Percentiles rank a stretch among this genome's conserved stretches.
Evolutionary conservation across 352 stramenopile genomes (phyloP).

Genomic region (Phytophthora citricola): DNA sequence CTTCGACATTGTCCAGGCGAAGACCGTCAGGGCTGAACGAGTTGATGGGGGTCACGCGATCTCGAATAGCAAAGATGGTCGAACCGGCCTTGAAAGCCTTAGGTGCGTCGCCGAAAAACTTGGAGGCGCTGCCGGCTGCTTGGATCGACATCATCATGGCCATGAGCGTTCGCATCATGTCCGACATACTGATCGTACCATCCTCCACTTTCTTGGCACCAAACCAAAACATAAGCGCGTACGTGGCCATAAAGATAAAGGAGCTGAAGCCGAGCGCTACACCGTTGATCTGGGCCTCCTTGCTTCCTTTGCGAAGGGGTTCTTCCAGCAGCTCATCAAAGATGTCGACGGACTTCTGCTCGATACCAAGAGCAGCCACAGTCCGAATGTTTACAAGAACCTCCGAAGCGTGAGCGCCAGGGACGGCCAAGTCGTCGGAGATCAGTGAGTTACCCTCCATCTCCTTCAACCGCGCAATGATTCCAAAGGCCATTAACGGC

Average conservation of each 20-base stretch:
- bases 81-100: slow-evolving; percentile 71
- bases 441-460: slow-evolving; percentile 31
- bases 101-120: slow-evolving; percentile 55
- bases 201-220: slow-evolving; percentile 53
- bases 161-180: slow-evolving; percentile 62
- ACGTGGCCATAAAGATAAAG: slow-evolving; percentile 52
- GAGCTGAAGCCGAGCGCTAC: slow-evolving; percentile 76
- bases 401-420: slow-evolving; percentile 50
- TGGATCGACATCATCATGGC: slow-evolving; percentile 52
- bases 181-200: slow-evolving; percentile 44
- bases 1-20: slow-evolving; percentile 27
- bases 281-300: slow-evolving; percentile 46
- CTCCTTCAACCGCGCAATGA: neutral
- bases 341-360: slow-evolving; percentile 26
- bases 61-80: slow-evolving; percentile 42
- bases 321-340: slow-evolving; percentile 38
- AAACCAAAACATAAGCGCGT: slow-evolving; percentile 72
- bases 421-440: slow-evolving; percentile 31
- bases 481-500: neutral
- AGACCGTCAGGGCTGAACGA: slow-evolving; percentile 41
- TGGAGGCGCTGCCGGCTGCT: slow-evolving; percentile 33
- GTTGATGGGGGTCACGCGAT: slow-evolving; percentile 44
- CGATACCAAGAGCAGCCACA: slow-evolving; percentile 45
- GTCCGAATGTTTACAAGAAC: slow-evolving; percentile 56
- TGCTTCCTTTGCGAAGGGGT: slow-evolving; percentile 33